Conservation (phyloP, 139 green algal species). For the Tetradesmus lagerheimii region DNA sequence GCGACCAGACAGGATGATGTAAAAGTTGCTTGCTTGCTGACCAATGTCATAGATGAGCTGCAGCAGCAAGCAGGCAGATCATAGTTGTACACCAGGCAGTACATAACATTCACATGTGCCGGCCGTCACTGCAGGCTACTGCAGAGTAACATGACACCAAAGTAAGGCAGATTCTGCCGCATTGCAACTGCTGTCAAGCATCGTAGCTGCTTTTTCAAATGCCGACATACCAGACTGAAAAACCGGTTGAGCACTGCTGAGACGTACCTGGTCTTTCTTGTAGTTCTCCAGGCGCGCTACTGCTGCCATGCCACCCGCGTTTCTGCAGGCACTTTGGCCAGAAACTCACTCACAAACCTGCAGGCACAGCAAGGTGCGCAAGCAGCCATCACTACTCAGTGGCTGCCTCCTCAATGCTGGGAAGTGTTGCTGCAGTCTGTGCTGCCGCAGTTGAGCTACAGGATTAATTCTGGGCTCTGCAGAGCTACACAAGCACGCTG, state of each 20-base stretch:
- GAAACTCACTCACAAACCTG: constrained; percentile 55
- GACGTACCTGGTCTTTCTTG: constrained; percentile 69
- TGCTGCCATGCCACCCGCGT: constrained; percentile 52
- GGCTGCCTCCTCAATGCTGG: neutral
- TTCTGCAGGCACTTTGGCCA: constrained; percentile 58
- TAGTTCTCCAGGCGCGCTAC: constrained; percentile 60
- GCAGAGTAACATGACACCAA: neutral
- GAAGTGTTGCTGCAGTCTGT: no score
- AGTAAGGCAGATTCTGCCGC: neutral
- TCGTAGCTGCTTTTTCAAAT: neutral
- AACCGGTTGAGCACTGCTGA: no score
- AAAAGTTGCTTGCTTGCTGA: constrained; percentile 60
- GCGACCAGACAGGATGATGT: constrained; percentile 67
- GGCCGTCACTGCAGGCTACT: neutral
- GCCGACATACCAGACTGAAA: no score
- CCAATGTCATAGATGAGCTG: constrained; percentile 61
- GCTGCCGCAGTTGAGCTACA: neutral
- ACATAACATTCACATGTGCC: no score
- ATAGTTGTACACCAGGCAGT: no score
- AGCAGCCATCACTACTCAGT: neutral
- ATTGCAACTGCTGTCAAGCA: neutral
- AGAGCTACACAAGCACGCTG: no score
- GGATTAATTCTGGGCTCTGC: no score
- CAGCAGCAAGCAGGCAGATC: neutral
- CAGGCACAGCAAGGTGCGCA: neutral